Evolutionary conservation across 2,329 filamentous ascomycete genomes (phyloP).

Genomic region (Thelonectria rubi): DNA sequence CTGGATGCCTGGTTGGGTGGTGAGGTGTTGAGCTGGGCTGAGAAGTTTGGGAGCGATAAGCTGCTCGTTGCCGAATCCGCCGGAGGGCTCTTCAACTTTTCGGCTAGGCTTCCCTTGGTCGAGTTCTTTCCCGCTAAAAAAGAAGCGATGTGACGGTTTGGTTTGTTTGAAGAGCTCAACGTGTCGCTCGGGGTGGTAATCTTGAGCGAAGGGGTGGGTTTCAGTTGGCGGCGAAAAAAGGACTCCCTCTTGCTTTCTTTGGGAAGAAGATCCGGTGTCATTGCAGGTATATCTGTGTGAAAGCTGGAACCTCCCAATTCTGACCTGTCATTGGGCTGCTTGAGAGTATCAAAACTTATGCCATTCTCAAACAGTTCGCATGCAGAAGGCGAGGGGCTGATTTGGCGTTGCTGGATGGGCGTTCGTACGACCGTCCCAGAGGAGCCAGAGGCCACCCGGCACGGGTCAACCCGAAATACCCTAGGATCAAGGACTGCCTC

Average conservation of each 20-base stretch:
- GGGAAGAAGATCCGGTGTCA: not conserved
- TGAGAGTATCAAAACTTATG: constrained; percentile 41
- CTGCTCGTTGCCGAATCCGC: constrained; percentile 20
- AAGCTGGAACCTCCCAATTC: not conserved
- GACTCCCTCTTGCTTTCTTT: not conserved
- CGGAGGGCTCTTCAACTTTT: constrained; percentile 5
- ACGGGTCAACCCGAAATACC: not conserved
- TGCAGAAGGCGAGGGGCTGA: constrained; percentile 36
- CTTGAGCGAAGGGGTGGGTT: constrained; percentile 18
- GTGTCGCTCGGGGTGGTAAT: not conserved
- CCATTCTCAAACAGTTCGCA: constrained; percentile 47
- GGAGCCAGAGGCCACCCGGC: constrained; percentile 39
- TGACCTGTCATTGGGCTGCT: constrained; percentile 7
- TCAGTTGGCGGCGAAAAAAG: not conserved
- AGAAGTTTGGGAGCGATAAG: constrained; percentile 13
- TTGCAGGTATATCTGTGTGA: not conserved
- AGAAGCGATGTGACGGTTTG: constrained; percentile 21
- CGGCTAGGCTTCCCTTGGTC: constrained; percentile 27
- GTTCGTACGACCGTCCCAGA: constrained; percentile 52
- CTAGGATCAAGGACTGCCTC: no score
- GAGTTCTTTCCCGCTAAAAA: constrained; percentile 50
- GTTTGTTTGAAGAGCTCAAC: not conserved
- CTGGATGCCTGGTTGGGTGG: constrained; percentile 15
- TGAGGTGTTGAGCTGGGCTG: constrained; percentile 3
- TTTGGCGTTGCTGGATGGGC: constrained; percentile 40